Conservation (phyloP, 441 rosid genomes). For the Croton setiger region DNA sequence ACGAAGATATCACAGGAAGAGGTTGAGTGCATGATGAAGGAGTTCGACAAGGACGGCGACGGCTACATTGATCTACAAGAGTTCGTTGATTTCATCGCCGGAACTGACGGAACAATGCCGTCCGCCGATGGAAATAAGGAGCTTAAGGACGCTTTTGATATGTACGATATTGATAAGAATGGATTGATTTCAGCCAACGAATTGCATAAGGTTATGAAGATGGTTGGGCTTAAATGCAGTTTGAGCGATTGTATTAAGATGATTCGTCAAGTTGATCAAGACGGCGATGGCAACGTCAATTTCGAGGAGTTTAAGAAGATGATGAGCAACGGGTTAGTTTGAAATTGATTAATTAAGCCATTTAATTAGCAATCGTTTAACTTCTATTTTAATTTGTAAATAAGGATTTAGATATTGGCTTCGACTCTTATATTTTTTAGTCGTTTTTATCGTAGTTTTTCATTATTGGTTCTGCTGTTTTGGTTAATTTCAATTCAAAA, state of each 20-base stretch:
- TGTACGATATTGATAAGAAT: constrained; percentile 70
- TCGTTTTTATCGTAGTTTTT: neutral
- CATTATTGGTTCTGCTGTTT: constrained; percentile 8
- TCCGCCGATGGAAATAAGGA: constrained; percentile 32
- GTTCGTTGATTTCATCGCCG: constrained; percentile 48
- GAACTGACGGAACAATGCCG: neutral
- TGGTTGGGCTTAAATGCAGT: constrained; percentile 62
- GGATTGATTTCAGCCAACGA: constrained; percentile 69
- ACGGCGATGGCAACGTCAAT: constrained; percentile 82
- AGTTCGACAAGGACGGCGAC: constrained; percentile 79
- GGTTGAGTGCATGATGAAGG: constrained; percentile 52
- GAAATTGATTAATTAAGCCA: neutral
- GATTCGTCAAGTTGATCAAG: constrained; percentile 73
- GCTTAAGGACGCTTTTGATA: constrained; percentile 71
- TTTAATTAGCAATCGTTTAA: neutral
- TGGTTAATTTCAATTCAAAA: neutral
- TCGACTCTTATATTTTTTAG: neutral
- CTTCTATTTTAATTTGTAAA: neutral
- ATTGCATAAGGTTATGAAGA: constrained; percentile 68
- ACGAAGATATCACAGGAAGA: constrained; percentile 49
- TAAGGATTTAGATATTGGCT: neutral
- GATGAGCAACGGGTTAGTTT: constrained; percentile 49
- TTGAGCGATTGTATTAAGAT: constrained; percentile 65
- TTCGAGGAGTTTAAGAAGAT: constrained; percentile 89
- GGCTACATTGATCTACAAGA: constrained; percentile 74